phyloP scores from a whole-genome alignment of 495 filamentous ascomycete species.

The Aspergillus indologenus region DNA sequence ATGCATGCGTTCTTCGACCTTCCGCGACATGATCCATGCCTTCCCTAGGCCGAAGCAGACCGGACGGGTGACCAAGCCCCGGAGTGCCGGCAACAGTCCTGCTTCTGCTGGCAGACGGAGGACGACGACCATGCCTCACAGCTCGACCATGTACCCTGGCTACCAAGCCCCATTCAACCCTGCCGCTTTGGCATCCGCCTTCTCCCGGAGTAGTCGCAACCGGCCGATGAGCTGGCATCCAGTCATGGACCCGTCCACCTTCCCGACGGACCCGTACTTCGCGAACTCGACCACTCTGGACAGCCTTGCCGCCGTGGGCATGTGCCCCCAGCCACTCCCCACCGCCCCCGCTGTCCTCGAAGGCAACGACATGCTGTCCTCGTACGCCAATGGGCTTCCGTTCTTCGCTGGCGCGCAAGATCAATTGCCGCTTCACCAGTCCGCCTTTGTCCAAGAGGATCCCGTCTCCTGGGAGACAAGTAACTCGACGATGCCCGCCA shows the following conservation, averaged over 20 bases:
- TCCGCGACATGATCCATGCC: constrained; percentile 33
- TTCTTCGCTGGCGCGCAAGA: constrained; percentile 32
- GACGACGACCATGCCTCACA: constrained; percentile 52
- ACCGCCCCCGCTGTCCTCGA: constrained; percentile 21
- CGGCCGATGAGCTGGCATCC: constrained; percentile 75
- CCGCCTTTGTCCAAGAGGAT: constrained; percentile 34
- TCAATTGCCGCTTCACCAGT: constrained; percentile 41
- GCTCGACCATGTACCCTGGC: constrained; percentile 25
- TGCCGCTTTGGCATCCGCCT: constrained; percentile 38
- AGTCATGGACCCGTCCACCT: constrained; percentile 35
- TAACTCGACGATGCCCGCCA: constrained; percentile 18
- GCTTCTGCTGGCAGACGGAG: constrained; percentile 53
- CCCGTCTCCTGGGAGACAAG: constrained; percentile 30
- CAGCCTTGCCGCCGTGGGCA: constrained; percentile 28
- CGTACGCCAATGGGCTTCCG: constrained; percentile 29
- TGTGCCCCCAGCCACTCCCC: constrained; percentile 28
- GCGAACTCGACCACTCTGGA: constrained; percentile 21
- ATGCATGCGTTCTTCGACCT: constrained; percentile 23
- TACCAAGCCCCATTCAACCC: constrained; percentile 32
- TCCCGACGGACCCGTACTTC: constrained; percentile 30
- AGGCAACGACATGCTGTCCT: constrained; percentile 27
- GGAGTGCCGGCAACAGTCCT: constrained; percentile 69
- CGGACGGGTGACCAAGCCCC: constrained; percentile 60
- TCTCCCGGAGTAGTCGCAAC: constrained; percentile 32
- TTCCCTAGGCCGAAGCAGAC: constrained; percentile 38